Base-by-base conservation (phyloP, 495 filamentous ascomycete species). In the Penicillium taxi region DNA sequence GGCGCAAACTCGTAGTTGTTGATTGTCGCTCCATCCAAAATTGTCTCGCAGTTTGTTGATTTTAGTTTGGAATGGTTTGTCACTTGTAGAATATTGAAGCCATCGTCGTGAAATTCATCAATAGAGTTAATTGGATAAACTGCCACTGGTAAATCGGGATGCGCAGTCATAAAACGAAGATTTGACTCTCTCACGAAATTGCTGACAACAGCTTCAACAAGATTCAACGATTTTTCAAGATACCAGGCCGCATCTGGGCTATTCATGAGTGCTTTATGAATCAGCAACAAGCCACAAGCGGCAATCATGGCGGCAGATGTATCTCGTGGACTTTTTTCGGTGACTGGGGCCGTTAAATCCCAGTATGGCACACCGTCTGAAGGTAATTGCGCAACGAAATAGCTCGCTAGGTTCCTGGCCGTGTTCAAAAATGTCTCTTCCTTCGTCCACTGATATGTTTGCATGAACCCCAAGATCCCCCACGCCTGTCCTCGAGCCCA, bases 401-500 rank as follows among this genome's bases (percentile, higher is more conserved):
- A 64, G 6, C 63, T 50, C 0, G 64, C 53, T 1, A 61, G 35
- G 2, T 51, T 47, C 1, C 39, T 29, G 0, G 68, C 60, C 1
- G 56, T 50, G n/a, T 6, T 50, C 17, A 69, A 53, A 44, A 70
- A 70, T 0, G 34, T 38, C 1, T 12, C 42, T 5, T 63, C 52
- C 23, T 60, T 56, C 0, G 67, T 72, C 63, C 64, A 69, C 6
- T 15, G 43, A 30, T 64, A 70, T 0, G 66, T 62, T 35, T 66
- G 63, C 0, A 66, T 50, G 39, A 61, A 70, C 0, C 69, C 69
- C 4, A 63, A 45, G n/a, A 70, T 59, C 19, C 44, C 63, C 69
- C 69, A 72, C 0, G 64, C 60, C 43, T 72, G 67, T 0, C 69
- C 67, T 18, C 69, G 45, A 0, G 61, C 37, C 69, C 69, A 72